Evolutionary conservation across 306 rosid species (phyloP).

Genomic region (Vigna reflexopilosa): DNA sequence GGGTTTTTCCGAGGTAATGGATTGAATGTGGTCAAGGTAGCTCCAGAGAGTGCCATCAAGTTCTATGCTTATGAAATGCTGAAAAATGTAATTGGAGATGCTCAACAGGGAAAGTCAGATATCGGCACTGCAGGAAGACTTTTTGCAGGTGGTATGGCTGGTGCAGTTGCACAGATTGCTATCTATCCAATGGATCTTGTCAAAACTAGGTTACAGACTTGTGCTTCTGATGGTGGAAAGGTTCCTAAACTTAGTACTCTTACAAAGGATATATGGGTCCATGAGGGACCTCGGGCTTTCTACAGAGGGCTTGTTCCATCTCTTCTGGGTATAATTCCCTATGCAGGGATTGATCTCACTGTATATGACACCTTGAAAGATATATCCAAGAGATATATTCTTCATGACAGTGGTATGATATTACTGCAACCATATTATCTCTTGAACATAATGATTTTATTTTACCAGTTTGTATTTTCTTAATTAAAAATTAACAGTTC

Average conservation of each 20-base stretch:
- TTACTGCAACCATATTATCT: slow-evolving; percentile 21
- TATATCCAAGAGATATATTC: slow-evolving; percentile 55
- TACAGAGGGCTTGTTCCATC: slow-evolving; percentile 64
- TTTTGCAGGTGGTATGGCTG: slow-evolving; percentile 65
- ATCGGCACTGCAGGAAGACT: slow-evolving; percentile 58
- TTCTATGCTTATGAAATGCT: slow-evolving; percentile 61
- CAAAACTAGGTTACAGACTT: slow-evolving; percentile 65
- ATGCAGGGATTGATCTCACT: slow-evolving; percentile 70
- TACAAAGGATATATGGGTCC: slow-evolving; percentile 63
- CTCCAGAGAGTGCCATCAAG: slow-evolving; percentile 65
- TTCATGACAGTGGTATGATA: slow-evolving; percentile 56
- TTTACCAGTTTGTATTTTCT: background rate
- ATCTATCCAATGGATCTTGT: slow-evolving; percentile 61
- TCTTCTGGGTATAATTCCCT: slow-evolving; percentile 66
- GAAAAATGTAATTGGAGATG: slow-evolving; percentile 52
- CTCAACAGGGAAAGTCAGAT: slow-evolving; percentile 47
- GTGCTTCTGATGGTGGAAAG: slow-evolving; percentile 57
- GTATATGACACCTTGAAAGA: slow-evolving; percentile 65
- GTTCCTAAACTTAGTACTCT: slow-evolving; percentile 52
- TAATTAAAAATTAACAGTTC: background rate
- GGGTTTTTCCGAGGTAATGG: slow-evolving; percentile 69
- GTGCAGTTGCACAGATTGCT: slow-evolving; percentile 61
- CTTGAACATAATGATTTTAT: slow-evolving; percentile 27
- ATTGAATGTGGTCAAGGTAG: slow-evolving; percentile 64
- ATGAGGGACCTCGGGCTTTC: slow-evolving; percentile 66